Base-by-base conservation (phyloP, 2,329 filamentous ascomycete species). In the Phoma sp. region DNA sequence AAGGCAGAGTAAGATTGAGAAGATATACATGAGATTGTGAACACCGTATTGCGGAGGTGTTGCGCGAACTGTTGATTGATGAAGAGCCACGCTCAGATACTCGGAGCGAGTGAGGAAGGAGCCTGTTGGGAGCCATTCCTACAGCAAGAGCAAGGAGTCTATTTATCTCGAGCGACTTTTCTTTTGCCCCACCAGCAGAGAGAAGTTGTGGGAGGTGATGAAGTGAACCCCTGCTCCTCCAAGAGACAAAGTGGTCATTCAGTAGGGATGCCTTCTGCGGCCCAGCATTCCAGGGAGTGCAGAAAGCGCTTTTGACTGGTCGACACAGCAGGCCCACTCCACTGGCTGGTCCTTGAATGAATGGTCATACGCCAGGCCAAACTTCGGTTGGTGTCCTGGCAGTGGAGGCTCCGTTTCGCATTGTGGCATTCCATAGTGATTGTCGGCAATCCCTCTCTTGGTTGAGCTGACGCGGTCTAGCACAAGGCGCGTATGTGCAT, bases 1-100 rank as follows among this genome's bases (percentile, higher is more conserved):
- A 1, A 74, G 69, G 66, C 71, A 72, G 57, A 67, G 57, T 47
- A 69, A 46, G 19, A 71, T 39, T 27, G 62, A 64, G 45, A 61
- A 36, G 13, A 69, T 46, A 50, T 57, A 64, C 70, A 74, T 74
- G 37, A 35, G 58, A 39, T 39, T 38, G 24, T 24, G 32, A 22
- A 31, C 17, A 35, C 27, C 12, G 25, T 47, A 36, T 21, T 31
- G n/a, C 4, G 31, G 38, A 49, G 40, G 40, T 12, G 21, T 32
- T 22, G 41, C 19, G 36, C 51, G 40, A 37, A 24, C 15, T 46
- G 15, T 41, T 17, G 13, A 39, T 15, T 13, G 24, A 19, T 15
- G 33, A 43, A 9, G 21, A 2, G 22, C 19, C 17, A 33, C 39
- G 24, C 32, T 41, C 25, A 33, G 47, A 29, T 35, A 17, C 29